Conservation (phyloP, 108 stramenopile species). For the Mediolabrus comicus region DNA sequence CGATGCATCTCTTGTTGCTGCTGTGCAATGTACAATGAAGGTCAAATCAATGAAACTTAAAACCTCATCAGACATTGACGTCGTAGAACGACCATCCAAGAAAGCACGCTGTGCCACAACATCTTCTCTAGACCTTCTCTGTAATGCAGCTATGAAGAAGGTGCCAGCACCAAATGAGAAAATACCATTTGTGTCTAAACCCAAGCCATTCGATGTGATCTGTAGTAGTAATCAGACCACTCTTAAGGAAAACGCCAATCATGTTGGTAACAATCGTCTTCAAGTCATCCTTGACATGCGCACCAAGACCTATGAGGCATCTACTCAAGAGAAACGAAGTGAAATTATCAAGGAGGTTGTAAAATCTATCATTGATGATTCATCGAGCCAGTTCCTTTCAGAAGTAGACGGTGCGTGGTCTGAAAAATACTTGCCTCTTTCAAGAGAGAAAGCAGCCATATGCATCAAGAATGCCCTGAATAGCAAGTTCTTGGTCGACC, state of each 20-base stretch:
- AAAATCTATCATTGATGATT: slow-evolving; percentile 4
- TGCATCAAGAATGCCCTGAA: neutral
- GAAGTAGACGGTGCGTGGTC: neutral
- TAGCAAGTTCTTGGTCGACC: neutral
- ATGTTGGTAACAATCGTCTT: slow-evolving; percentile 9
- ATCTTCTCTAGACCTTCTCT: neutral
- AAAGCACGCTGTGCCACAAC: neutral
- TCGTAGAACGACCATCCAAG: neutral
- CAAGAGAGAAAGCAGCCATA: neutral
- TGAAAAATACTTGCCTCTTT: neutral
- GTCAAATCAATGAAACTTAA: neutral
- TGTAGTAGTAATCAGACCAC: neutral
- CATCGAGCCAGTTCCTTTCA: slow-evolving; percentile 8
- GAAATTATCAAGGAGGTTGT: neutral
- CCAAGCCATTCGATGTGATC: slow-evolving; percentile 12
- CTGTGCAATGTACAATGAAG: neutral
- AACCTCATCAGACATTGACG: neutral
- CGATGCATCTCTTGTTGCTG: neutral
- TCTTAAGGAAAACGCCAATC: neutral
- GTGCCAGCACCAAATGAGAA: neutral
- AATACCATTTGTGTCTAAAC: neutral
- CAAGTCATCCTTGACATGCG: slow-evolving; percentile 5
- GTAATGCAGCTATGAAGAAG: neutral
- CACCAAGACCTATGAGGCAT: neutral
- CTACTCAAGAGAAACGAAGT: neutral